These are phyloP conservation scores for Claviceps sp. DNA, from an alignment of 2,329 filamentous ascomycete genomes.

Conservation along the genomic window DNA sequence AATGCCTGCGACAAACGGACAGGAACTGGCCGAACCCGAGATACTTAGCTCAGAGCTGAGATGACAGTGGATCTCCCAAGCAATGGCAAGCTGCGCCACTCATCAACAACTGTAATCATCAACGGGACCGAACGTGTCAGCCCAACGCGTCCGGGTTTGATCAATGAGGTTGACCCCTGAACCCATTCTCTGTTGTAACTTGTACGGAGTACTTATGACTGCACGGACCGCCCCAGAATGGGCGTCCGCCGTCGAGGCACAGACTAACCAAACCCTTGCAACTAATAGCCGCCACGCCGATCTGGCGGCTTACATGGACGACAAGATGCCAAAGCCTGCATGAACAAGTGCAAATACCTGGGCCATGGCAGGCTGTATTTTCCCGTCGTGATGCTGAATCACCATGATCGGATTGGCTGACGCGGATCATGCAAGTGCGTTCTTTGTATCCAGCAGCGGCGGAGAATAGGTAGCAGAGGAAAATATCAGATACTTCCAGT, in stretches of 20 bases:
- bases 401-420: neutral
- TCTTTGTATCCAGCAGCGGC: neutral
- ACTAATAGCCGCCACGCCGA: neutral
- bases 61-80: neutral
- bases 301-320: neutral
- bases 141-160: neutral
- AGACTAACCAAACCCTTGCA: neutral
- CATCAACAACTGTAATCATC: neutral
- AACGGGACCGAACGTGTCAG: neutral
- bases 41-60: neutral
- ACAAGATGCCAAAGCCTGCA: neutral
- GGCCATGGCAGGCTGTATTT: neutral
- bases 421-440: neutral
- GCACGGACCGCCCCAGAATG: constrained; percentile 1
- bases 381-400: neutral
- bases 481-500: neutral
- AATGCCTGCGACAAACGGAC: neutral
- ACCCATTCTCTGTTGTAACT: neutral
- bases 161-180: neutral
- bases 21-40: neutral
- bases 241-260: neutral
- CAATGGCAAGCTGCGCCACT: neutral
- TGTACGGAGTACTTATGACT: neutral
- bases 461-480: neutral
- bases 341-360: neutral